A percentile compares a stretch with the other conserved stretches of the same genome.
Conservation (phyloP, 495 filamentous ascomycete species). For the Lichenothelia convexa region DNA sequence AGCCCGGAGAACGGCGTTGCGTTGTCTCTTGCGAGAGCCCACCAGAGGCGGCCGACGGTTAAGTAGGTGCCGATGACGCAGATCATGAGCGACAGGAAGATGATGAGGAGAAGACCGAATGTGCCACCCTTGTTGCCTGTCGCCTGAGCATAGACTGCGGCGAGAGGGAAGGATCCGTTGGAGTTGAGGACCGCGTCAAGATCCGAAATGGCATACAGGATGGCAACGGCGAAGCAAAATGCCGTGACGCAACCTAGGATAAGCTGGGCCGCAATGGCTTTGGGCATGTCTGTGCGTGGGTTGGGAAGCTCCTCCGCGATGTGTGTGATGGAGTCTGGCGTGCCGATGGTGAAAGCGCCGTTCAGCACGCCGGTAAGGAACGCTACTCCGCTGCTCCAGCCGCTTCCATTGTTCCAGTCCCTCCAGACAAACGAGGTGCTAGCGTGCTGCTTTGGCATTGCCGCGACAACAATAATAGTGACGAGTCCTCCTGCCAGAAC, state of each 20-base stretch:
- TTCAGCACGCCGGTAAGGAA: constrained; percentile 73
- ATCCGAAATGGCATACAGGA: constrained; percentile 54
- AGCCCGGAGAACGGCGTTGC: constrained; percentile 34
- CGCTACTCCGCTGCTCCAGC: constrained; percentile 54
- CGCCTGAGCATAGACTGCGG: constrained; percentile 62
- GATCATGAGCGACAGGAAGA: constrained; percentile 44
- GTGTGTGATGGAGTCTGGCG: constrained; percentile 50
- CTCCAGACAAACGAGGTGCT: constrained; percentile 16
- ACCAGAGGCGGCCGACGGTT: constrained; percentile 68
- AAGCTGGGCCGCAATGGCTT: constrained; percentile 27
- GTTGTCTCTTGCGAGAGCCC: constrained; percentile 63
- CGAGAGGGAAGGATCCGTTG: constrained; percentile 48
- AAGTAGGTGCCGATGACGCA: constrained; percentile 49
- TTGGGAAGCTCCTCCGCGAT: constrained; percentile 67
- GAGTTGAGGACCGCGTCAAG: constrained; percentile 37
- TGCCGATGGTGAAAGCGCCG: constrained; percentile 70
- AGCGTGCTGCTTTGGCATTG: constrained; percentile 38
- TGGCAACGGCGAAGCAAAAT: constrained; percentile 54
- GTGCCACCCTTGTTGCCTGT: constrained; percentile 39
- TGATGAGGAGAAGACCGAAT: constrained; percentile 50
- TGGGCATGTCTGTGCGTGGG: constrained; percentile 44
- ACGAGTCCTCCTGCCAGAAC: constrained; percentile 49
- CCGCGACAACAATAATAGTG: constrained; percentile 54
- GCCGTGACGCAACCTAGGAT: constrained; percentile 42
- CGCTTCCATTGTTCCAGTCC: constrained; percentile 38